Evolutionary conservation across 129 eudicot species (phyloP).

Genomic region (Flaveria bidentis): DNA sequence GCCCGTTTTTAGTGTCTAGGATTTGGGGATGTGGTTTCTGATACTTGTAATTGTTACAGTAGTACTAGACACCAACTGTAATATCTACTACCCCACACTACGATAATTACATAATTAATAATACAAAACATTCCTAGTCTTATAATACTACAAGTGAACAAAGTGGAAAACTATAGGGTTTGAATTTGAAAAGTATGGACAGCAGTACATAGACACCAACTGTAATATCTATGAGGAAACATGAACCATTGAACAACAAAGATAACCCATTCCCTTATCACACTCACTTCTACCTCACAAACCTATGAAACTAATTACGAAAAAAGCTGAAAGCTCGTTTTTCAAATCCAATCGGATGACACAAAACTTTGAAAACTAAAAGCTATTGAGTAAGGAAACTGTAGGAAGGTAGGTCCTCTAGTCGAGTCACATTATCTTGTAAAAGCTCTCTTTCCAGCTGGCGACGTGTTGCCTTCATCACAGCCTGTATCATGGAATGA

Average conservation of each 20-base stretch:
- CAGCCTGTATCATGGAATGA: constrained; percentile 51
- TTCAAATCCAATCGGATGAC: background rate
- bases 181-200: background rate
- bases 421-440: constrained; percentile 70
- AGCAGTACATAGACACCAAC: constrained; percentile 4
- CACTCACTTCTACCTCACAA: constrained; percentile 18
- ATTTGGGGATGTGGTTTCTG: too few species aligned
- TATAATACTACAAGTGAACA: too few species aligned
- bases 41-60: too few species aligned
- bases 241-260: constrained; percentile 8
- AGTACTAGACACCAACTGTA: too few species aligned
- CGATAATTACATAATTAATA: too few species aligned
- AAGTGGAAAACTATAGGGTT: constrained; percentile 4
- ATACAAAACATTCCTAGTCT: too few species aligned
- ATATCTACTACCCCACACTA: too few species aligned
- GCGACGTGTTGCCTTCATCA: constrained; percentile 98
- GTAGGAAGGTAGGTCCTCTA: constrained; percentile 92
- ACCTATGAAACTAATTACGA: constrained; percentile 21
- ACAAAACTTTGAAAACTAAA: constrained; percentile 1
- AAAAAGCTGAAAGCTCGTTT: constrained; percentile 23
- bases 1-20: too few species aligned
- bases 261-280: constrained; percentile 1
- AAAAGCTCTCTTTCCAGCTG: constrained; percentile 91
- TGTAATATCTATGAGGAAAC: background rate
- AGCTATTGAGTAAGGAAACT: constrained; percentile 60